phyloP scores from a whole-genome alignment of 2,329 filamentous ascomycete genomes.

The Aspergillus awamori region DNA sequence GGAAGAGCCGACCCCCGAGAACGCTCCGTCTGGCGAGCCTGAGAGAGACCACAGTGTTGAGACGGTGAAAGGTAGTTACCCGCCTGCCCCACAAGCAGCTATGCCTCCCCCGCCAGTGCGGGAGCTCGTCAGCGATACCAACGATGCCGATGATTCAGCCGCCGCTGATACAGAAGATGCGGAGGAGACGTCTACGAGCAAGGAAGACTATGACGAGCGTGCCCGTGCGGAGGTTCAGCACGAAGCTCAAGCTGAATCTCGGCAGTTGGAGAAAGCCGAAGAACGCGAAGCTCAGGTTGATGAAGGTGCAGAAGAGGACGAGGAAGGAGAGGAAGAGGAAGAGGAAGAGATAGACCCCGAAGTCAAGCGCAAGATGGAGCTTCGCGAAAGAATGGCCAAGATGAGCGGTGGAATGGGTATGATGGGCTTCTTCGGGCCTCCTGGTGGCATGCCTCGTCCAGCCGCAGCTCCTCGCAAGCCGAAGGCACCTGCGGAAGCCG shows the following conservation, averaged over 20 bases:
- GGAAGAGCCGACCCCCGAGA: constrained; percentile 34
- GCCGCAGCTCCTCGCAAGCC: constrained; percentile 50
- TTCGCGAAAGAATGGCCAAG: constrained; percentile 95
- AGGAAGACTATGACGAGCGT: constrained; percentile 72
- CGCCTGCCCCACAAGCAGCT: constrained; percentile 38
- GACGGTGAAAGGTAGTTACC: constrained; percentile 34
- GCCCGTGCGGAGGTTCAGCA: constrained; percentile 22
- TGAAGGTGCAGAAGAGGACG: constrained; percentile 47
- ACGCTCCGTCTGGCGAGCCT: constrained; percentile 36
- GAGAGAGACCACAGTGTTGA: constrained; percentile 42
- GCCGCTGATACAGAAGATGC: constrained; percentile 66
- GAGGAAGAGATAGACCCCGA: constrained; percentile 89
- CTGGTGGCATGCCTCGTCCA: constrained; percentile 59
- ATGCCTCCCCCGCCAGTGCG: constrained; percentile 47
- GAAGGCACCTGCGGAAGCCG: constrained; percentile 45
- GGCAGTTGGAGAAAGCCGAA: constrained; percentile 11
- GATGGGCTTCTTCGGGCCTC: constrained; percentile 85
- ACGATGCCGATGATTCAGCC: constrained; percentile 67
- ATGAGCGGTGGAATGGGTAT: constrained; percentile 98
- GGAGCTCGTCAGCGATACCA: constrained; percentile 63
- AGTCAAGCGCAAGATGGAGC: constrained; percentile 78
- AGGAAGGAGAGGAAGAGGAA: constrained; percentile 71
- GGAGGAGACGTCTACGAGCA: constrained; percentile 66
- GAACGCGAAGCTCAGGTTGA: constrained; percentile 34
- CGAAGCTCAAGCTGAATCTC: constrained; percentile 11